A percentile compares a stretch with the other conserved stretches of the same genome.
phyloP scores from a whole-genome alignment of 2,329 filamentous ascomycete genomes.

The Trichoderma hamatum region DNA sequence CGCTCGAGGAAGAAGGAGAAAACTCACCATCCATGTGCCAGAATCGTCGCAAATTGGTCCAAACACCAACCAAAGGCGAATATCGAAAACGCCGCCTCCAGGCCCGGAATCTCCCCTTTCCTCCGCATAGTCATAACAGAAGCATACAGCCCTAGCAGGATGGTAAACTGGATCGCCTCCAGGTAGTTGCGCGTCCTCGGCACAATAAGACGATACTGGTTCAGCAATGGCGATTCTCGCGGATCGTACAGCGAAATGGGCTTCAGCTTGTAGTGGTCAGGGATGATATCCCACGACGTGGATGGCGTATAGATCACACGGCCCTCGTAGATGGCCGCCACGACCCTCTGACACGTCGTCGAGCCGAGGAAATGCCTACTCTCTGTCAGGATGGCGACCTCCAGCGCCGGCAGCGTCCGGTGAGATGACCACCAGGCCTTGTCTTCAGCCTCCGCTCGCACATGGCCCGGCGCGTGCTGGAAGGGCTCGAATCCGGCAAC shows the following conservation, averaged over 20 bases:
- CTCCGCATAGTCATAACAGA: constrained; percentile 71
- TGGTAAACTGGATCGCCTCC: constrained; percentile 73
- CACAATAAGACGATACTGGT: constrained; percentile 84
- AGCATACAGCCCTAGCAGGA: constrained; percentile 70
- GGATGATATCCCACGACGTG: constrained; percentile 79
- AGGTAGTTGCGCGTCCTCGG: constrained; percentile 76
- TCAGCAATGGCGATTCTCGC: constrained; percentile 71
- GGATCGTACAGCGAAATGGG: constrained; percentile 82
- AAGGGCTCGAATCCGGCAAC: constrained; percentile 85
- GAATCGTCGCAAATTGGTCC: constrained; percentile 75
- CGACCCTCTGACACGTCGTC: constrained; percentile 78
- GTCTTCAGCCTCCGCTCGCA: constrained; percentile 60
- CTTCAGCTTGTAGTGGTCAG: constrained; percentile 82
- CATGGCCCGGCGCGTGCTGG: constrained; percentile 73
- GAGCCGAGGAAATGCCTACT: constrained; percentile 78
- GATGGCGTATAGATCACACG: constrained; percentile 81
- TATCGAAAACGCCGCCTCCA: constrained; percentile 70
- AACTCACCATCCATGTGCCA: constrained; percentile 69
- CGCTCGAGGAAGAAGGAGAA: background rate
- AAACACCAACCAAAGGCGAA: constrained; percentile 79
- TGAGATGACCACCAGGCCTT: constrained; percentile 53
- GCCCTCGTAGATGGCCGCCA: constrained; percentile 80
- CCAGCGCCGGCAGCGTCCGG: constrained; percentile 73
- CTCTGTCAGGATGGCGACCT: constrained; percentile 81
- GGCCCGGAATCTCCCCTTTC: constrained; percentile 54